These are phyloP conservation scores for Penicillium crustosum DNA, from an alignment of 2,329 filamentous ascomycete species.

Conservation along the genomic window DNA sequence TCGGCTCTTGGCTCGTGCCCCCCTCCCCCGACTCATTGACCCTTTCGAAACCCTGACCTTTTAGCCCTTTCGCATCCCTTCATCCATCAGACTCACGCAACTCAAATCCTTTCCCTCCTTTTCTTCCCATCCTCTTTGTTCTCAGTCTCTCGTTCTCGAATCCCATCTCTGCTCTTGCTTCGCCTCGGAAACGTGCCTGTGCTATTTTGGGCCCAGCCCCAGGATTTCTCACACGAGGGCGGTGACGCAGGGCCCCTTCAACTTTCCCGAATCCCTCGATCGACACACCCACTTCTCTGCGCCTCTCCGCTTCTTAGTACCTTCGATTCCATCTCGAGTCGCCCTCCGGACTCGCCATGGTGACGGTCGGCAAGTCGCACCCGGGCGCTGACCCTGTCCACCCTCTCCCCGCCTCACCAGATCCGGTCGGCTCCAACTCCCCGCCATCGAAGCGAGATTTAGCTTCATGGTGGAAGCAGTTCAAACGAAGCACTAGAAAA, in stretches of 20 bases:
- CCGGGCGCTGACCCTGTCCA: slow-evolving; percentile 36
- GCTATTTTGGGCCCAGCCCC: slow-evolving; percentile 37
- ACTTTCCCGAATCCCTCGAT: slow-evolving; percentile 20
- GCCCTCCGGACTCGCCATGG: slow-evolving; percentile 29
- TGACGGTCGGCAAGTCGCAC: slow-evolving; percentile 39
- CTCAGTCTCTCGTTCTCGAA: not conserved
- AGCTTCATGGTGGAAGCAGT: slow-evolving; percentile 96
- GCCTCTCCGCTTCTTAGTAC: slow-evolving; percentile 3
- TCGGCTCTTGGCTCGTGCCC: slow-evolving; percentile 11
- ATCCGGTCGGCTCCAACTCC: slow-evolving; percentile 56
- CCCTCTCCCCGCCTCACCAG: slow-evolving; percentile 38
- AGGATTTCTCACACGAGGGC: slow-evolving; percentile 29
- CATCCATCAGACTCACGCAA: not conserved
- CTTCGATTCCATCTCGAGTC: slow-evolving; percentile 5
- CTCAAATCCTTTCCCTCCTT: not conserved
- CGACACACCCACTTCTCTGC: slow-evolving; percentile 7
- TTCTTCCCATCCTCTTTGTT: not conserved
- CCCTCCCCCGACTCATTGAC: not conserved
- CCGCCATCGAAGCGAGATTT: slow-evolving; percentile 84
- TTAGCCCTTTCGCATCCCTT: slow-evolving; percentile 11
- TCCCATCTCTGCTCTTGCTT: not conserved
- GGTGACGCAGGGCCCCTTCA: slow-evolving; percentile 30
- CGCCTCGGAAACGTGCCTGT: slow-evolving; percentile 6
- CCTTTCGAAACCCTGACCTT: slow-evolving; percentile 8
- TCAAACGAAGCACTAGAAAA: slow-evolving; percentile 70